These are phyloP conservation scores for Tetragonia tetragonoides DNA, from an alignment of 148 eudicot genomes.

Conservation along the genomic window DNA sequence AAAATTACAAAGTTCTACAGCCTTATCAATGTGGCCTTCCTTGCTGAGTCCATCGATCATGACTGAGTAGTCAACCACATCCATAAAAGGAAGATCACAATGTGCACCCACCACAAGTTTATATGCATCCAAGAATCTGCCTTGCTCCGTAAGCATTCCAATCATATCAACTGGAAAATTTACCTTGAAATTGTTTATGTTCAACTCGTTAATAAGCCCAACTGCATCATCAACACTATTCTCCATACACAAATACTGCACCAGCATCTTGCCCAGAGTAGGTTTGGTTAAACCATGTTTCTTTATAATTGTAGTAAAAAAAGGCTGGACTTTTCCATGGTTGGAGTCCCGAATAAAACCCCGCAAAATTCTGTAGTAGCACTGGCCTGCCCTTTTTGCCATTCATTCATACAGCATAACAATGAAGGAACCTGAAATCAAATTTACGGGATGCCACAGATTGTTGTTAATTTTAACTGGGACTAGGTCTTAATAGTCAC, in stretches of 20 bases:
- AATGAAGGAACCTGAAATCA: slow-evolving; percentile 12
- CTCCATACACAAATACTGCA: slow-evolving; percentile 55
- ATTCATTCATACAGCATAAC: slow-evolving; percentile 27
- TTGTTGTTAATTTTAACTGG: not conserved
- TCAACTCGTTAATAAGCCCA: slow-evolving; percentile 41
- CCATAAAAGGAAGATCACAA: slow-evolving; percentile 41
- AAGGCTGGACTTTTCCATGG: slow-evolving; percentile 33
- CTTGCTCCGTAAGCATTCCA: slow-evolving; percentile 44
- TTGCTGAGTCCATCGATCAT: slow-evolving; percentile 80
- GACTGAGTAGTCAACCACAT: slow-evolving; percentile 65
- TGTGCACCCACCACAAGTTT: slow-evolving; percentile 53
- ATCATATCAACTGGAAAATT: slow-evolving; percentile 45
- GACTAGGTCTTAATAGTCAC: not conserved
- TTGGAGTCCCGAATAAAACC: slow-evolving; percentile 42
- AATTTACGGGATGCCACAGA: not conserved
- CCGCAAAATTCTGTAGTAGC: slow-evolving; percentile 41
- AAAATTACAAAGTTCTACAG: slow-evolving; percentile 59
- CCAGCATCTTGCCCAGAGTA: slow-evolving; percentile 41
- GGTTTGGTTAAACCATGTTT: slow-evolving; percentile 47
- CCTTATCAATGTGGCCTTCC: slow-evolving; percentile 64
- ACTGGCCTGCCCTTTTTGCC: slow-evolving; percentile 32
- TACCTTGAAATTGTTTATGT: slow-evolving; percentile 29
- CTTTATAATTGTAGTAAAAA: slow-evolving; percentile 54
- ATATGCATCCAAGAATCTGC: slow-evolving; percentile 65
- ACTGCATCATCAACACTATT: slow-evolving; percentile 57